These are phyloP conservation scores for Prototheca wickerhamii DNA, from an alignment of 163 green algal genomes.

Conservation along the genomic window DNA sequence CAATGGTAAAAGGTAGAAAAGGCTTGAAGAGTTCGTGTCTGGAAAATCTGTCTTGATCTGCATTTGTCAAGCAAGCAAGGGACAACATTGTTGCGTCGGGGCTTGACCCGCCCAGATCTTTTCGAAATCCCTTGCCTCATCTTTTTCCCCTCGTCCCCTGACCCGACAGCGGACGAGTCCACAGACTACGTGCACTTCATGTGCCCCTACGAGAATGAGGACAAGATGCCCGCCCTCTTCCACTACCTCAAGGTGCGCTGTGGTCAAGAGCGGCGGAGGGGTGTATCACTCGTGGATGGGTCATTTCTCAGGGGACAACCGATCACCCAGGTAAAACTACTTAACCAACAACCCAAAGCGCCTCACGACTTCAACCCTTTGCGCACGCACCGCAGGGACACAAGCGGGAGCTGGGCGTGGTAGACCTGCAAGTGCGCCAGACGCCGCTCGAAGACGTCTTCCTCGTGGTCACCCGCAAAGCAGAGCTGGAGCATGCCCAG, in stretches of 20 bases:
- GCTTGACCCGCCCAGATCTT: no score
- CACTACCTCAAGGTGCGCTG: conserved; percentile 17
- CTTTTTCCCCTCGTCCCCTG: neutral
- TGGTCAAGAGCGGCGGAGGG: no score
- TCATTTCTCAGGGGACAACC: no score
- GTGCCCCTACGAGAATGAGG: conserved; percentile 34
- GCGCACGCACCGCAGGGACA: conserved; percentile 22
- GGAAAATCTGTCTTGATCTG: no score
- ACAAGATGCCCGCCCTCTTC: conserved; percentile 20
- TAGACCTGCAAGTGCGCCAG: conserved; percentile 68
- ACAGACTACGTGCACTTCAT: conserved; percentile 52
- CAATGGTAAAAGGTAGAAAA: no score
- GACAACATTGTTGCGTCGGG: no score
- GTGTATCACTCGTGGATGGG: no score
- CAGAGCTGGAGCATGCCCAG: conserved; percentile 29
- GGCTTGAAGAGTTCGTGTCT: no score
- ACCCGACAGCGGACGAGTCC: conserved; percentile 39
- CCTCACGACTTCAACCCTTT: neutral
- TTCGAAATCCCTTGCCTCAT: neutral
- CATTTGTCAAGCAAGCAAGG: no score
- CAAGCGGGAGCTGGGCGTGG: conserved; percentile 40
- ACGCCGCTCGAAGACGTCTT: conserved; percentile 93
- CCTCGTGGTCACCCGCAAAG: conserved; percentile 62
- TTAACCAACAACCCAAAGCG: neutral
- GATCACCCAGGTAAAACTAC: neutral